These are phyloP conservation scores for apple (Malus domestica) DNA, from an alignment of 306 rosid species.

Conservation along the genomic window DNA sequence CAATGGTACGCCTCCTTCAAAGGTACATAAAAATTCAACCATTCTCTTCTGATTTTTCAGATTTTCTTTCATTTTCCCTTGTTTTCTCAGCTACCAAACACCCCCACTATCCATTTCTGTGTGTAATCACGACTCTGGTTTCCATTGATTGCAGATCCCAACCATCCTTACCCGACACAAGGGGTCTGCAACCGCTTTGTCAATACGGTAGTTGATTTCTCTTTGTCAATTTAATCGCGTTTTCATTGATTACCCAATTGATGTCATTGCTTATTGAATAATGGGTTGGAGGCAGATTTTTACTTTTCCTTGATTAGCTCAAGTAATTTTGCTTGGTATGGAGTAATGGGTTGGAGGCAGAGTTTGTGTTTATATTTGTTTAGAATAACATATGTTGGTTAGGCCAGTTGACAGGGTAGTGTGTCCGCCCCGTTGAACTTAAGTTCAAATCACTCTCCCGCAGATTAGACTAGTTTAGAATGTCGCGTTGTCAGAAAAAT, in stretches of 20 bases:
- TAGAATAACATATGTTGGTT: background rate
- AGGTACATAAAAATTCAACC: constrained; percentile 13
- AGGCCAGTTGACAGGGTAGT: too few species aligned
- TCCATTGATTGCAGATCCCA: constrained; percentile 21
- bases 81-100: background rate
- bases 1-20: constrained; percentile 83
- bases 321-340: background rate
- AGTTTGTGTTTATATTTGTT: background rate
- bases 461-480: background rate
- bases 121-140: background rate
- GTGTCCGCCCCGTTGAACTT: background rate
- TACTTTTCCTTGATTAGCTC: background rate
- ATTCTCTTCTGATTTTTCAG: background rate
- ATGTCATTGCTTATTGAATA: background rate
- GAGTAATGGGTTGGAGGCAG: background rate
- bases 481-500: background rate
- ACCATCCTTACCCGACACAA: constrained; percentile 16
- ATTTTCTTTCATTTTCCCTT: background rate
- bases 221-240: background rate
- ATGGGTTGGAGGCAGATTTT: constrained; percentile 4
- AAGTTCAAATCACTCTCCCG: background rate
- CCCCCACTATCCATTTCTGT: background rate
- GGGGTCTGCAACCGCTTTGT: constrained; percentile 60
- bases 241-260: constrained; percentile 10
- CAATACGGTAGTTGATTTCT: constrained; percentile 36